phyloP scores from a whole-genome alignment of 2,329 filamentous ascomycete species.

The Sarocladium kiliense region DNA sequence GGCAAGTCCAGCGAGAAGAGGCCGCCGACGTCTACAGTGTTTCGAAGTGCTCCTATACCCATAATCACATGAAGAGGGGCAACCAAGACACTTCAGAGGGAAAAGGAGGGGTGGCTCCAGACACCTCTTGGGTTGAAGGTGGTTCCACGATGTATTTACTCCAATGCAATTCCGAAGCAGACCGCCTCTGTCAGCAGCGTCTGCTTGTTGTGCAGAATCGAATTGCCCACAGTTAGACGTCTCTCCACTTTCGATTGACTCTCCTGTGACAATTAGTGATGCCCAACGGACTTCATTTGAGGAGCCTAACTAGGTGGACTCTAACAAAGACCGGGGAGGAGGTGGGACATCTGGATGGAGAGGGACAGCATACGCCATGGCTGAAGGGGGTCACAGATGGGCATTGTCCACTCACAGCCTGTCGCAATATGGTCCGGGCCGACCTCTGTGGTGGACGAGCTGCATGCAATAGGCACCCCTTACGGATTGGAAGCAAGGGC shows the following conservation, averaged over 20 bases:
- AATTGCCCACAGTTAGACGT: not conserved
- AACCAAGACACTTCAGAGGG: not conserved
- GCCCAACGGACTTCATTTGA: not conserved
- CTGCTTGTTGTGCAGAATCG: not conserved
- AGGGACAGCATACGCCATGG: not conserved
- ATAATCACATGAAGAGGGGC: constrained; percentile 5
- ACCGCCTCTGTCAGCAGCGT: not conserved
- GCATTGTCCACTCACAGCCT: not conserved
- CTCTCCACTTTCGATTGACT: not conserved
- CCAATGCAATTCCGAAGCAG: not conserved
- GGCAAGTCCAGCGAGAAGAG: not conserved
- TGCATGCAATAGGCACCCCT: not conserved
- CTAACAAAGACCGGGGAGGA: not conserved
- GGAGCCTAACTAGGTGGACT: not conserved
- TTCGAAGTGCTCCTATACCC: constrained; percentile 1
- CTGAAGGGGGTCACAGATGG: not conserved
- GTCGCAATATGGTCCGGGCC: not conserved
- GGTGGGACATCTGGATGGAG: not conserved
- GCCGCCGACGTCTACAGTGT: not conserved
- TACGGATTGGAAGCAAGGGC: not conserved
- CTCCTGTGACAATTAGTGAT: not conserved
- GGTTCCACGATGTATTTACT: not conserved
- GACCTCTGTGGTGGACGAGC: not conserved
- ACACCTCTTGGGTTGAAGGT: not conserved
- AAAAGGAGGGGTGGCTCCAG: not conserved